Base-by-base conservation (phyloP, 768 basidiomycete species). In the Daedalea quercina region DNA sequence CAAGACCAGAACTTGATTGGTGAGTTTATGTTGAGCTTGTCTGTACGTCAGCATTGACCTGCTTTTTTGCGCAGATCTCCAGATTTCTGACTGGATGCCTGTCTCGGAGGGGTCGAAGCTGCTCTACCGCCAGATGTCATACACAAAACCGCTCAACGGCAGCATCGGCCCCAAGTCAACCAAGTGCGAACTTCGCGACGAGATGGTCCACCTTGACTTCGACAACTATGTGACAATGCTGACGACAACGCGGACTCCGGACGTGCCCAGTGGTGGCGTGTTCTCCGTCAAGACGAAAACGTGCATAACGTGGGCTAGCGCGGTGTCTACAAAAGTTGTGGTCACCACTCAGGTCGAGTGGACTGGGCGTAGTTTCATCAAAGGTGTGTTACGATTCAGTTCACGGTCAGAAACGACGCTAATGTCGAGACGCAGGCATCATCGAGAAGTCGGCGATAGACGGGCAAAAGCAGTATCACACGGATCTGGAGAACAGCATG, bases 281-380 rank as follows among this genome's bases (percentile, higher is more conserved):
- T 99, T 98, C 66, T 75, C 84, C 8, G 94, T 98, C 55, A 96
- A 94, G 78, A 97, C 95, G 15, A 73, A 84, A 60, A 96, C 94
- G 12, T 97, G 95, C 65, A 76, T 98, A 44, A 98, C 82, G 76
- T 99, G 94, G 94, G 94, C 92, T 11, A 85, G 87, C 48, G 71
- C 78, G 3, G 77, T 87, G 48, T 79, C 85, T 22, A 87, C 88
- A 6, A 82, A 78, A 53, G 82, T 99, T 13, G 57, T 94, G 11
- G 90, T 98, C 3, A 94, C 91, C 40, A 92, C 89, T 3, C 81
- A 87, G 57, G 90, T 98, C 1, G 94, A 97, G 55, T 99, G 95
- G 94, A 91, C 90, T 0, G 94, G 94, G 42, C 79, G 93, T 60
- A 94, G 91, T 70, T 98, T 97, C 70, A 94, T 99, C 69, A 95